Conservation (phyloP, 2,329 filamentous ascomycete genomes). For the Pseudogymnoascus verrucosus region DNA sequence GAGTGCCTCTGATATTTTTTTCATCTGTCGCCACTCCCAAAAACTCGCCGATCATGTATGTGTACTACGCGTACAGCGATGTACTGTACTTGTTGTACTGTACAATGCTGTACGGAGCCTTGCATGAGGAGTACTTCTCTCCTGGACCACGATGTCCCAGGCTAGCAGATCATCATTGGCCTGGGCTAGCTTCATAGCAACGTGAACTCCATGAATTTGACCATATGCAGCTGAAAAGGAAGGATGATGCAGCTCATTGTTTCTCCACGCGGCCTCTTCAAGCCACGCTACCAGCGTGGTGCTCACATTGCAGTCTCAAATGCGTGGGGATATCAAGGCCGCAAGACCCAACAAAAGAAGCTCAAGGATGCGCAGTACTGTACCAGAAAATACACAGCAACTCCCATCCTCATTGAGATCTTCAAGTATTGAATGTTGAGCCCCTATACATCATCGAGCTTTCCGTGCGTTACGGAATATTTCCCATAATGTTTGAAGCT, state of each 20-base stretch:
- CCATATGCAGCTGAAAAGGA: slow-evolving; percentile 1
- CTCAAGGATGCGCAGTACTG: background rate
- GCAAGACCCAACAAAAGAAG: background rate
- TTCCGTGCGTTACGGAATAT: background rate
- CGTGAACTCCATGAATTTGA: background rate
- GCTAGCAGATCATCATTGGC: slow-evolving; percentile 1
- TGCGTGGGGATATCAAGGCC: background rate
- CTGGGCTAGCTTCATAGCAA: background rate
- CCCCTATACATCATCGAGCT: background rate
- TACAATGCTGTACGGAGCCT: background rate
- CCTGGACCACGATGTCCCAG: background rate
- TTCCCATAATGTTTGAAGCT: background rate
- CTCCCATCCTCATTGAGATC: background rate
- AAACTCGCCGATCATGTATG: background rate
- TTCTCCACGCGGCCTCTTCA: background rate
- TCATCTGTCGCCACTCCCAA: background rate
- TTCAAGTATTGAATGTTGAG: background rate
- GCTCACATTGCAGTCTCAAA: background rate
- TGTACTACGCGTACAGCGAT: background rate
- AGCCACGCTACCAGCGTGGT: background rate
- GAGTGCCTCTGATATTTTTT: background rate
- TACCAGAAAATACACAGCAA: background rate
- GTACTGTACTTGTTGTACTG: background rate
- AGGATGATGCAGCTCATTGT: background rate
- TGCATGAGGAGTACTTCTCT: background rate